These are phyloP conservation scores for Emmonsiellopsis sp. DNA, from an alignment of 2,329 filamentous ascomycete genomes.

Conservation along the genomic window DNA sequence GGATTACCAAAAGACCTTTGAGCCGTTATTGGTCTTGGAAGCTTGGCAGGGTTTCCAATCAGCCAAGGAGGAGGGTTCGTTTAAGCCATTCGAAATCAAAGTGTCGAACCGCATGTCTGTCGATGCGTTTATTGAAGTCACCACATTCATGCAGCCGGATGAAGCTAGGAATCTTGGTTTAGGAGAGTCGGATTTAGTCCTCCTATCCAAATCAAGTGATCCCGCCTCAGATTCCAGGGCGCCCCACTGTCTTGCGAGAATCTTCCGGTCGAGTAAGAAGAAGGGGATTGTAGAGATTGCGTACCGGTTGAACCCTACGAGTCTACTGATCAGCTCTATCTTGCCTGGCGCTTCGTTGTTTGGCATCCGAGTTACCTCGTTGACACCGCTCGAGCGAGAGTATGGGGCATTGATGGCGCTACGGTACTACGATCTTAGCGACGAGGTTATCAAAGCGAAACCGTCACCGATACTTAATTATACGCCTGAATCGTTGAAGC, in stretches of 20 bases:
- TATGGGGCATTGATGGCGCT: slow-evolving; percentile 84
- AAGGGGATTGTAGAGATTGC: slow-evolving; percentile 74
- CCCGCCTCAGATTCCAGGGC: slow-evolving; percentile 58
- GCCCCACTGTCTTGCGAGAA: slow-evolving; percentile 76
- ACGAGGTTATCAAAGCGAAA: slow-evolving; percentile 80
- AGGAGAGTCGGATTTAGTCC: slow-evolving; percentile 76
- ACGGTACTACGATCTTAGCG: slow-evolving; percentile 91
- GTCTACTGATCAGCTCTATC: slow-evolving; percentile 55
- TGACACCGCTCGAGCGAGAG: slow-evolving; percentile 91
- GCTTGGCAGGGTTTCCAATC: slow-evolving; percentile 93
- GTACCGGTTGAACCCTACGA: slow-evolving; percentile 65
- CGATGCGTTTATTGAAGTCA: slow-evolving; percentile 87
- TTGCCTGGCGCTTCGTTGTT: slow-evolving; percentile 60
- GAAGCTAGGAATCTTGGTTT: slow-evolving; percentile 64
- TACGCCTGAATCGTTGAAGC: slow-evolving; percentile 59
- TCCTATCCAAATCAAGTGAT: slow-evolving; percentile 65
- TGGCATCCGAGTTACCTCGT: slow-evolving; percentile 77
- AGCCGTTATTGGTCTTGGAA: slow-evolving; percentile 81
- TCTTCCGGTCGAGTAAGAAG: slow-evolving; percentile 71
- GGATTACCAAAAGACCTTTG: slow-evolving; percentile 82
- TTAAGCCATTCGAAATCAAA: slow-evolving; percentile 76
- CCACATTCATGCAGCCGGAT: slow-evolving; percentile 63
- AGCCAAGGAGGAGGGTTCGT: slow-evolving; percentile 73
- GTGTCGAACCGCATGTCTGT: slow-evolving; percentile 81
- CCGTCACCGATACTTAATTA: slow-evolving; percentile 83